Conservation (phyloP, 2,329 filamentous ascomycete genomes). For the Dothideomycetes sp. region DNA sequence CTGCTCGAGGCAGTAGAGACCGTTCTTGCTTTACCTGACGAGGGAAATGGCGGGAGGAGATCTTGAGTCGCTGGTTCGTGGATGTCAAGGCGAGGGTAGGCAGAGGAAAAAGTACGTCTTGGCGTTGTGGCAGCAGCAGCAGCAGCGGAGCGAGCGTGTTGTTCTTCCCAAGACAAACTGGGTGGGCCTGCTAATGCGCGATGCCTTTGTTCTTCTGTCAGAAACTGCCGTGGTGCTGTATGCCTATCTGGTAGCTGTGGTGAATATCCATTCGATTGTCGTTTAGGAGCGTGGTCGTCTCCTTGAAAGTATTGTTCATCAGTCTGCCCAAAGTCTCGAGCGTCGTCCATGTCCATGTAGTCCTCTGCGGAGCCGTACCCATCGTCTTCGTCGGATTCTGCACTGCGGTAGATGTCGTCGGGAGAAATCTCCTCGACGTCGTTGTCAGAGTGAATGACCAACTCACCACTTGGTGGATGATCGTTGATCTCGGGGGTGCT, state of each 20-base stretch:
- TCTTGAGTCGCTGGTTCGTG: too few relatives aligned
- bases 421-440: not conserved
- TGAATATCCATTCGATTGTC: not conserved
- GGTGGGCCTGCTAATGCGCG: not conserved
- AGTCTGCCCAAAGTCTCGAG: not conserved
- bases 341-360: not conserved
- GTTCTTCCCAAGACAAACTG: not conserved
- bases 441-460: not conserved
- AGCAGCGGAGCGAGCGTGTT: not conserved
- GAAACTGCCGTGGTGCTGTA: not conserved
- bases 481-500: too few relatives aligned
- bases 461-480: too few relatives aligned
- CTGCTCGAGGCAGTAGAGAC: not conserved
- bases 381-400: not conserved
- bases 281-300: too few relatives aligned
- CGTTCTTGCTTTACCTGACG: not conserved
- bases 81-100: not conserved
- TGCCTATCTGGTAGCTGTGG: not conserved
- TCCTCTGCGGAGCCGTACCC: not conserved
- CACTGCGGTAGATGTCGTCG: not conserved
- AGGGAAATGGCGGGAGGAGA: not conserved
- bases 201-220: not conserved
- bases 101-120: not conserved
- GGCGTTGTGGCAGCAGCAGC: not conserved
- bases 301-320: too few relatives aligned